These are phyloP conservation scores for Colletotrichum lentis DNA, from an alignment of 2,329 filamentous ascomycete species.

Conservation along the genomic window DNA sequence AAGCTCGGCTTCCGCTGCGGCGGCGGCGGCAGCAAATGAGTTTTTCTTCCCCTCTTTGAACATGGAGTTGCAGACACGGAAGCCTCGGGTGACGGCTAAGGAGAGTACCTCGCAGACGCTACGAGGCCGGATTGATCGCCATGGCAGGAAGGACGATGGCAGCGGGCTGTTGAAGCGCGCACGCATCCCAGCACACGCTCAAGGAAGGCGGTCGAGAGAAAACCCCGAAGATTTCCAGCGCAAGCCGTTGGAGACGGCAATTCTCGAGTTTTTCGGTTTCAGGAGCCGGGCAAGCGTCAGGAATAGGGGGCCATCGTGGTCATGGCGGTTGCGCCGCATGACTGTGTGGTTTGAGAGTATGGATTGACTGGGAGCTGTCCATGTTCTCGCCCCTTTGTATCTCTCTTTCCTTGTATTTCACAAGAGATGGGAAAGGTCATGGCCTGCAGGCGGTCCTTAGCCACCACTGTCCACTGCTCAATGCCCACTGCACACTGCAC, in stretches of 20 bases:
- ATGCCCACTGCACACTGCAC: not conserved
- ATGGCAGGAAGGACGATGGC: conserved; percentile 8
- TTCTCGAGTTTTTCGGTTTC: conserved; percentile 23
- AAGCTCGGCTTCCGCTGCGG: conserved; percentile 23
- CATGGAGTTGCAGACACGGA: conserved; percentile 6
- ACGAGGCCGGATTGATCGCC: conserved; percentile 17
- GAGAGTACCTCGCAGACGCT: conserved; percentile 11
- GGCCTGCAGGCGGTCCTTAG: conserved; percentile 24
- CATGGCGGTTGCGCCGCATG: conserved; percentile 19
- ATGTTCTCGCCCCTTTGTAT: conserved; percentile 7
- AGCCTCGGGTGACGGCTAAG: conserved; percentile 15
- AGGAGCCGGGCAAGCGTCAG: conserved; percentile 27
- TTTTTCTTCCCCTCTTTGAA: not conserved
- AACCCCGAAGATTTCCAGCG: conserved; percentile 23
- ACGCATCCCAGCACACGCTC: conserved; percentile 1
- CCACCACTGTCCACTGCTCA: not conserved
- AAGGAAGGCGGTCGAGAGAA: conserved; percentile 6
- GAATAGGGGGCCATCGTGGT: conserved; percentile 26
- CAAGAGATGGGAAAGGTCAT: conserved; percentile 8
- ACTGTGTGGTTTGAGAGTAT: conserved; percentile 11
- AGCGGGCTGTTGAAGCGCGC: conserved; percentile 22
- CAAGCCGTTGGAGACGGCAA: conserved; percentile 17
- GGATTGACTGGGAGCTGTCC: conserved; percentile 17
- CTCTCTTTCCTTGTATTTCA: conserved; percentile 18
- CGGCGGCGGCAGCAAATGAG: conserved; percentile 12